A percentile compares a stretch with the other conserved stretches of the same genome.
phyloP scores from a whole-genome alignment of 2,329 filamentous ascomycete species.

The Colletotrichum sp. region DNA sequence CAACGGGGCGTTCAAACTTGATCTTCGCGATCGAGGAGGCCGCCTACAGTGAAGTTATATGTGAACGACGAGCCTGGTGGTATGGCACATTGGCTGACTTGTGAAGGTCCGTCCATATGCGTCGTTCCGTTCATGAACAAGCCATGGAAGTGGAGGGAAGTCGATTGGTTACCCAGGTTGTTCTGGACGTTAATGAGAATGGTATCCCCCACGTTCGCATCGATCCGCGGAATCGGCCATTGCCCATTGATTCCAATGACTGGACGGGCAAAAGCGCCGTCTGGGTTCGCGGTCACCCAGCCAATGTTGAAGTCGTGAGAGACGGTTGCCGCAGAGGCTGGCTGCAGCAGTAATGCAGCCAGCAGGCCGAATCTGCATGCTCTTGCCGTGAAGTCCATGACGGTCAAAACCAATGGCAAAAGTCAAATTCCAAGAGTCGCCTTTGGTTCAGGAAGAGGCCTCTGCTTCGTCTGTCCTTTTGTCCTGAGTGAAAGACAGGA shows the following conservation, averaged over 20 bases:
- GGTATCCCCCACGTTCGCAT: constrained; percentile 66
- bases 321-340: constrained; percentile 43
- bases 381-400: not conserved
- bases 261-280: constrained; percentile 67
- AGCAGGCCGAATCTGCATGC: not conserved
- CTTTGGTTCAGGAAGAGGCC: not conserved
- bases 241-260: constrained; percentile 78
- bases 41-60: constrained; percentile 70
- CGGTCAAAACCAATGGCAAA: not conserved
- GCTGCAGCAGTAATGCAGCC: not conserved
- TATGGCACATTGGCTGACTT: constrained; percentile 72
- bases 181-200: constrained; percentile 65
- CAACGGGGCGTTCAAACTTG: not conserved
- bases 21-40: not conserved
- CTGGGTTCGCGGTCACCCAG: constrained; percentile 76
- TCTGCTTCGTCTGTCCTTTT: not conserved
- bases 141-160: constrained; percentile 74
- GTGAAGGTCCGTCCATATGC: constrained; percentile 73
- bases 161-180: constrained; percentile 65
- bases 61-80: constrained; percentile 68
- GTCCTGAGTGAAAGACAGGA: not conserved
- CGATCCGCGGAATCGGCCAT: constrained; percentile 75
- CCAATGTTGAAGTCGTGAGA: constrained; percentile 71
- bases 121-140: constrained; percentile 71
- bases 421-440: not conserved